Percentiles rank a stretch among this genome's conserved stretches.
These are phyloP conservation scores for Aquilaria malaccensis DNA, from an alignment of 345 rosid species.

Conservation along the genomic window DNA sequence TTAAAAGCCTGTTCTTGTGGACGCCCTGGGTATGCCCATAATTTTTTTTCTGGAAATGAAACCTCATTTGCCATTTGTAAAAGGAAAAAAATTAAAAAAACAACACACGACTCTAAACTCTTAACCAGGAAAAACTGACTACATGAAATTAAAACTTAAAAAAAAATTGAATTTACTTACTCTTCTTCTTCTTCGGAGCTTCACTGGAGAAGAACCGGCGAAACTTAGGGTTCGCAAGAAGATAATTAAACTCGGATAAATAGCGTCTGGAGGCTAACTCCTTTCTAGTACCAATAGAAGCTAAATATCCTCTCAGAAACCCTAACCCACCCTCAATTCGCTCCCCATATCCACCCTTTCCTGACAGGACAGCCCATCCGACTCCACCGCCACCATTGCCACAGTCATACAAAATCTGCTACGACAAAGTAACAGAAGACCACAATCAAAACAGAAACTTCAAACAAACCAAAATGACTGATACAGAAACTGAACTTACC, in stretches of 20 bases:
- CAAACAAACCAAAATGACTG: not conserved
- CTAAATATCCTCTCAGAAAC: slow-evolving; percentile 46
- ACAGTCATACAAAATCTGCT: slow-evolving; percentile 24
- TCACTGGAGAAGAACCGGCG: slow-evolving; percentile 60
- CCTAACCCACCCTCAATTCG: slow-evolving; percentile 34
- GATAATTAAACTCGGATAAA: slow-evolving; percentile 39
- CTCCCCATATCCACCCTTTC: slow-evolving; percentile 18
- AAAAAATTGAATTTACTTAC: slow-evolving; percentile 28
- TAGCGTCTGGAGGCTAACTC: slow-evolving; percentile 15
- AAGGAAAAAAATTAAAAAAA: not conserved
- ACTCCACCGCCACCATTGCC: slow-evolving; percentile 16
- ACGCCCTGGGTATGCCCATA: not conserved
- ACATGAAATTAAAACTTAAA: not conserved
- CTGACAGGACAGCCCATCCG: slow-evolving; percentile 21
- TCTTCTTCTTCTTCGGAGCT: slow-evolving; percentile 60
- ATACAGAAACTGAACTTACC: slow-evolving; percentile 20
- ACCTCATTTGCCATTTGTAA: not conserved
- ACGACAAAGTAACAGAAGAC: not conserved
- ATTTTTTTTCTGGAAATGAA: not conserved
- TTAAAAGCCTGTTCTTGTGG: not conserved
- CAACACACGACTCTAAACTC: not conserved
- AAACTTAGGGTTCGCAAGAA: slow-evolving; percentile 61
- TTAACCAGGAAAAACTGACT: not conserved
- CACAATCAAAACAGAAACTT: not conserved
- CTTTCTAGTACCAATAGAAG: slow-evolving; percentile 37